These are phyloP conservation scores for Gynostemma pentaphyllum DNA, from an alignment of 306 rosid species.

Conservation along the genomic window DNA sequence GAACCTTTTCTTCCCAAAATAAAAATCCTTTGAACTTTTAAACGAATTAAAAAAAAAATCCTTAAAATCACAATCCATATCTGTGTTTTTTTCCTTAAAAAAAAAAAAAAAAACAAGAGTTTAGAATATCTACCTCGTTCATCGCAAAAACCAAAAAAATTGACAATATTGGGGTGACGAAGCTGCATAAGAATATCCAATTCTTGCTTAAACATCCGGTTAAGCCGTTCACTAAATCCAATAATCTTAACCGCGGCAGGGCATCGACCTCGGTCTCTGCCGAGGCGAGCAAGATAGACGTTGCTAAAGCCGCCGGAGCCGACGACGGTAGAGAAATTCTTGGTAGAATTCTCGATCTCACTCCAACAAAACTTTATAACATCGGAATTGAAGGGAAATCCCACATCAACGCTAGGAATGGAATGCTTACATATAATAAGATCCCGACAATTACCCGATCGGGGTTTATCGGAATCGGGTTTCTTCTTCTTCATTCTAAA, in stretches of 20 bases:
- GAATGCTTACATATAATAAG: too few relatives aligned
- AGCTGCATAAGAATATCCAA: constrained; percentile 26
- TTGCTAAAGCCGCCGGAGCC: constrained; percentile 43
- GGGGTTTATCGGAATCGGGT: not conserved
- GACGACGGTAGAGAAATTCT: constrained; percentile 19
- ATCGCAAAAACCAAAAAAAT: constrained; percentile 27
- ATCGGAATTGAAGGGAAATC: not conserved
- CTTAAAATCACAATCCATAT: too few relatives aligned
- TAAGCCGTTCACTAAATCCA: constrained; percentile 24
- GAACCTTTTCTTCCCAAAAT: too few relatives aligned
- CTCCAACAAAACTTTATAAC: constrained; percentile 25
- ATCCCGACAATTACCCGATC: not conserved
- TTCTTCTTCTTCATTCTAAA: constrained; percentile 6
- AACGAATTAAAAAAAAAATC: too few relatives aligned
- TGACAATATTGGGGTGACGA: constrained; percentile 23
- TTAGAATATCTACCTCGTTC: constrained; percentile 15
- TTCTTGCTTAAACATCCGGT: constrained; percentile 29
- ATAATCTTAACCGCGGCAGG: constrained; percentile 26
- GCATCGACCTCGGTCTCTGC: not conserved
- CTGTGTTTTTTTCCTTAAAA: not conserved
- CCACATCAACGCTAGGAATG: not conserved
- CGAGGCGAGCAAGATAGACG: constrained; percentile 24
- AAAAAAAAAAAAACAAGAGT: not conserved
- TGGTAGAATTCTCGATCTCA: constrained; percentile 24
- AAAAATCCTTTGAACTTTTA: too few relatives aligned